Evolutionary conservation across 768 basidiomycete genomes (phyloP), one percentile per base, ranked within the genome.

Genomic region (Paxillus ammoniavirescens): DNA sequence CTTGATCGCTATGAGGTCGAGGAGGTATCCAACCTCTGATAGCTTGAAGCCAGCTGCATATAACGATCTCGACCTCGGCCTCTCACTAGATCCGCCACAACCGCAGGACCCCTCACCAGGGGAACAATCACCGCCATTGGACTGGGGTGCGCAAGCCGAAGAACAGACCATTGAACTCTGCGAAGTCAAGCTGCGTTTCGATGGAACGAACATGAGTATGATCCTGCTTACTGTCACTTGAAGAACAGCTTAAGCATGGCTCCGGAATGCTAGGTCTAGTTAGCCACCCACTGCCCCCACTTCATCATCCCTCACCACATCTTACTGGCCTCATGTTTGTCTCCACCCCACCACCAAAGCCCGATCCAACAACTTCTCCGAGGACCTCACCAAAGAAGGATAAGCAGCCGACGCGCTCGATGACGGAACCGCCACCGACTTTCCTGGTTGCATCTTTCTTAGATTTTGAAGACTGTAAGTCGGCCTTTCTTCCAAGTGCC

Each of bases 401-500:
- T 51, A 62, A 60, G 40, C 60, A 65, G 31, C 51, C 54, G 42
- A 33, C 52, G 21, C 51, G 66, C 57, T 52, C 50, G 4, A 41
- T 46, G 15, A 18, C 54, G 2, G 70, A 73, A 65, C 51, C 70
- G 46, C 21, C 70, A 60, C 21, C 71, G 38, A 66, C 82, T 9
- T 81, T 79, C 58, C 65, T 90, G 6, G 73, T 78, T 9, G 74
- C 77, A 18, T 78, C 74, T 47, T 82, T 76, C 55, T 66, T 86
- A n/a, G 78, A 88, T 53, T 82, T 84, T 45, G 77, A 76, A 44
- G 78, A 84, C 54, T 85, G 87, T 89, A 66, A 57, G 81, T 56
- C 36, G 50, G 33, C 26, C 44, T 52, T 17, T 49, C 50, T 5
- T 26, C 42, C 30, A 21, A 12, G 31, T 28, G 15, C 36, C 44